Conservation (phyloP, 495 filamentous ascomycete genomes). For the Daldinia childiae region DNA sequence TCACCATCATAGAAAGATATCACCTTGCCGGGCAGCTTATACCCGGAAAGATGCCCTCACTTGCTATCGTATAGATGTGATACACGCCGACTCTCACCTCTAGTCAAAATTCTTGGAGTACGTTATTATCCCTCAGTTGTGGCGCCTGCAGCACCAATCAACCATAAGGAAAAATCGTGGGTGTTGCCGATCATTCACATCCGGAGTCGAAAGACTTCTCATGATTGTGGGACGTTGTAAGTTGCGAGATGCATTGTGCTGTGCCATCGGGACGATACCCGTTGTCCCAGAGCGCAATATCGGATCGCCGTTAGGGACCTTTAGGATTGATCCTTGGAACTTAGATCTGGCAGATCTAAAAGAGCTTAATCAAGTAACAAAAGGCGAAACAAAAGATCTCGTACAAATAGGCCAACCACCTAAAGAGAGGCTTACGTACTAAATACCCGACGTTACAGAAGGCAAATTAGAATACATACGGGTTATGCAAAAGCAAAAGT, state of each 20-base stretch:
- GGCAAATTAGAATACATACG: background rate
- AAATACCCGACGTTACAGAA: background rate
- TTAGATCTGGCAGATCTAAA: background rate
- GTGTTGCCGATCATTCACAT: background rate
- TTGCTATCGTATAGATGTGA: background rate
- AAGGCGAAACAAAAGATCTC: background rate
- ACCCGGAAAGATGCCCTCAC: background rate
- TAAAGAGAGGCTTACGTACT: background rate
- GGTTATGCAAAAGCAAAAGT: slow-evolving; percentile 1
- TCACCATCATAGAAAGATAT: background rate
- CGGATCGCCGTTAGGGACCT: background rate
- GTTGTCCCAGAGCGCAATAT: background rate
- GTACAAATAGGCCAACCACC: background rate
- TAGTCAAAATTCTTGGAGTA: background rate
- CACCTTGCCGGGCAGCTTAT: background rate
- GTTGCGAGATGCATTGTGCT: background rate
- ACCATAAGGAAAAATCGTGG: background rate
- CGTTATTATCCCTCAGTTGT: background rate
- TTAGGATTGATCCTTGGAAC: background rate
- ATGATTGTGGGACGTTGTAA: background rate
- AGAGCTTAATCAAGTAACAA: background rate
- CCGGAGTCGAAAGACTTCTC: background rate
- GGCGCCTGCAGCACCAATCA: background rate
- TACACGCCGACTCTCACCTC: background rate
- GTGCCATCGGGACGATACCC: background rate